phyloP scores from a whole-genome alignment of 257 asterid species.

The Solanum bukasovii region DNA sequence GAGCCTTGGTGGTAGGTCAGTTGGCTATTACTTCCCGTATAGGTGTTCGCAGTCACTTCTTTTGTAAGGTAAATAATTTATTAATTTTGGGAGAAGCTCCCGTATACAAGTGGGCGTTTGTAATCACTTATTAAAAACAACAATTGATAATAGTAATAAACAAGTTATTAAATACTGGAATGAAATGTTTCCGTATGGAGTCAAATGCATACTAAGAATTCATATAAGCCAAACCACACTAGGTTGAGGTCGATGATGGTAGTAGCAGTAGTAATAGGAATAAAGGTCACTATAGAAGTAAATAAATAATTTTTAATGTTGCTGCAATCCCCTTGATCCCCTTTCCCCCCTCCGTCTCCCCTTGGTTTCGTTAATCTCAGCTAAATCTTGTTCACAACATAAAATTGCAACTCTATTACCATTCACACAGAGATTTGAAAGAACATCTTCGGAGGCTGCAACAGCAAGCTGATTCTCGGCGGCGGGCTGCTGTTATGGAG shows the following conservation, averaged over 20 bases:
- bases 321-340: not conserved
- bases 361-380: not conserved
- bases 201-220: not conserved
- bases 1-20: slow-evolving; percentile 48
- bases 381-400: not conserved
- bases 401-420: not conserved
- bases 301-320: not conserved
- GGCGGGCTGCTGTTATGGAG: slow-evolving; percentile 93
- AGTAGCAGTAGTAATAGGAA: not conserved
- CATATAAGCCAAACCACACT: not conserved
- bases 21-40: not conserved
- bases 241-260: not conserved
- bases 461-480: slow-evolving; percentile 91
- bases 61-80: not conserved
- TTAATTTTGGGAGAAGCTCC: not conserved
- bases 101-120: not conserved
- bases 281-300: not conserved
- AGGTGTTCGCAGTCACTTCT: not conserved
- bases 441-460: slow-evolving; percentile 72
- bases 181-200: not conserved
- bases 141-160: not conserved
- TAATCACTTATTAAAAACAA: not conserved
- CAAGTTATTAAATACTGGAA: not conserved
- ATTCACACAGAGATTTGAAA: slow-evolving; percentile 59
- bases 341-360: not conserved